Evolutionary conservation across 1,284 basidiomycete species (phyloP).

Genomic region (Coriolopsis trogii): DNA sequence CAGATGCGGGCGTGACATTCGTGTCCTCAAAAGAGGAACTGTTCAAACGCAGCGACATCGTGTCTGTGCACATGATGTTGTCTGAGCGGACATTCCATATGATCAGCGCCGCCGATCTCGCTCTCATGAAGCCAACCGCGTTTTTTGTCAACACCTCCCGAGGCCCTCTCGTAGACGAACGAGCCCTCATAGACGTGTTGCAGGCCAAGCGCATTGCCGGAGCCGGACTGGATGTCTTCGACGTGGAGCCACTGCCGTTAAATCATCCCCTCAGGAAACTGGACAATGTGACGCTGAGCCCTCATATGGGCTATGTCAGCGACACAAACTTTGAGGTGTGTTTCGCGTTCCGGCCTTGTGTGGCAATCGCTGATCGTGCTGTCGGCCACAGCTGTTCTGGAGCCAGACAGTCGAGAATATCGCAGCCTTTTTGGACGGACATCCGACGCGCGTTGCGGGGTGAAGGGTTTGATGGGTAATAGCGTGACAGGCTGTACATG

Average conservation of each 20-base stretch:
- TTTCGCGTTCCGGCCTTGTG: background rate
- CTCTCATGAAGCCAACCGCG: slow-evolving; percentile 54
- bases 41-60: slow-evolving; percentile 54
- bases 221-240: slow-evolving; percentile 64
- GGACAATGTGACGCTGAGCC: slow-evolving; percentile 58
- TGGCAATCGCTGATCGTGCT: background rate
- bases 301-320: slow-evolving; percentile 62
- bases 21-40: slow-evolving; percentile 54
- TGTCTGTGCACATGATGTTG: slow-evolving; percentile 62
- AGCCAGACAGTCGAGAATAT: slow-evolving; percentile 55
- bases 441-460: slow-evolving; percentile 32
- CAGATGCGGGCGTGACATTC: slow-evolving; percentile 51
- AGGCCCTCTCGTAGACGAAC: slow-evolving; percentile 62
- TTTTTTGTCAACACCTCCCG: slow-evolving; percentile 67
- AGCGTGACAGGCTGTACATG: background rate
- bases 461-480: slow-evolving; percentile 8
- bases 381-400: slow-evolving; percentile 34
- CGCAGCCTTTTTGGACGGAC: slow-evolving; percentile 45
- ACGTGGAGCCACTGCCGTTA: slow-evolving; percentile 61
- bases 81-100: slow-evolving; percentile 53
- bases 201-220: slow-evolving; percentile 51
- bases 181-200: slow-evolving; percentile 51
- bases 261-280: slow-evolving; percentile 54
- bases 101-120: slow-evolving; percentile 49
- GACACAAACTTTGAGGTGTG: slow-evolving; percentile 52